phyloP scores from a whole-genome alignment of 805 yeast genomes.

The Teunomyces kruisii region DNA sequence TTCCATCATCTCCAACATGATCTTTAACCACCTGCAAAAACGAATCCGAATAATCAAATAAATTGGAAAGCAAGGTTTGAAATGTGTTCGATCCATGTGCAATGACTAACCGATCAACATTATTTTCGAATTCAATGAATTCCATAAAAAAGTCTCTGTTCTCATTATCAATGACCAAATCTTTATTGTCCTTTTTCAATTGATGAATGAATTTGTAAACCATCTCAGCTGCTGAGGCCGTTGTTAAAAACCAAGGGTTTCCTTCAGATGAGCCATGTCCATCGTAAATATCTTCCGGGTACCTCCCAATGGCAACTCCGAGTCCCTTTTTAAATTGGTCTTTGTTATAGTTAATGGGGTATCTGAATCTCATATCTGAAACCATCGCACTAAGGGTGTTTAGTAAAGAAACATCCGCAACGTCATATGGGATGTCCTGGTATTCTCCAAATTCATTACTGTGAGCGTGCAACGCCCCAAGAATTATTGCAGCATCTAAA shows the following conservation, averaged over 20 bases:
- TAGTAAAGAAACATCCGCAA: constrained; percentile 55
- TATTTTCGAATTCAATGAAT: constrained; percentile 23
- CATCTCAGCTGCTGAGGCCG: constrained; percentile 67
- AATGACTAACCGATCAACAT: constrained; percentile 26
- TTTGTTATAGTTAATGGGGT: constrained; percentile 67
- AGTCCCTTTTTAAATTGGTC: constrained; percentile 30
- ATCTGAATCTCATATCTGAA: constrained; percentile 67
- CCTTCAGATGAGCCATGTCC: constrained; percentile 74
- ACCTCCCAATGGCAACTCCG: constrained; percentile 81
- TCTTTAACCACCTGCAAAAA: constrained; percentile 58
- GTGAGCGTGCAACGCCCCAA: constrained; percentile 52
- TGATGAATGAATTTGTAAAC: constrained; percentile 55
- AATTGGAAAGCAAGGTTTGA: constrained; percentile 41
- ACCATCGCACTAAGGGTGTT: constrained; percentile 65
- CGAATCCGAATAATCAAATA: constrained; percentile 64
- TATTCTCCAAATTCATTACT: constrained; percentile 36
- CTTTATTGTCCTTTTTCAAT: constrained; percentile 36
- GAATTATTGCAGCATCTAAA: constrained; percentile 72
- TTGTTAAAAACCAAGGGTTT: constrained; percentile 90
- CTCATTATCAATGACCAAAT: constrained; percentile 40
- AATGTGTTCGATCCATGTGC: constrained; percentile 45
- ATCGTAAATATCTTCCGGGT: constrained; percentile 89
- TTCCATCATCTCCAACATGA: constrained; percentile 65
- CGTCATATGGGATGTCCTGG: constrained; percentile 58
- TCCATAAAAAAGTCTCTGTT: constrained; percentile 30